Evolutionary conservation across 371 early-diverging fungal species (phyloP), one percentile per base, ranked within the genome.

Genomic region (Rhizopus delemar): DNA sequence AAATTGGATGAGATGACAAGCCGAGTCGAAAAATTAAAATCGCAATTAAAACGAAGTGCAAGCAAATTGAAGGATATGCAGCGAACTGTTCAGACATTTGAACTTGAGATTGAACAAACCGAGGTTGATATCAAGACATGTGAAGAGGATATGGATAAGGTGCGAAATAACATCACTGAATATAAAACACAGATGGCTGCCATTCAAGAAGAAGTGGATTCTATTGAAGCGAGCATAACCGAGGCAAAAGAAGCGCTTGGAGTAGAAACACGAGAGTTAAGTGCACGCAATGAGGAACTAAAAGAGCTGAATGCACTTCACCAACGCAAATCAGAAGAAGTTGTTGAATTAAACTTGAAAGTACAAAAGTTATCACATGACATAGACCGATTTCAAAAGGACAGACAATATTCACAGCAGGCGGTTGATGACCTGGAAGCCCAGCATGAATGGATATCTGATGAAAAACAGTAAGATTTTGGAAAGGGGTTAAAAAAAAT

Each of bases 371-470:
- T 87, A 5, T 62, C 64, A 2, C 88, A 87, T 58, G 92, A 94
- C 56, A 70, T 90, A 34, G 91, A 90, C 41, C 70, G 86, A 12
- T 80, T 85, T 46, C 72, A 85, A 41, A 81, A 83, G 22, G 93
- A 93, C 32, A 80, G 78, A 28, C 78, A 82, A 15, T 66, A 80
- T 11, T 74, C 91, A 1, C 61, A 76, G 43, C 79, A 78, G 16
- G 71, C 64, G 4, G 63, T 90, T 3, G 54, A 66, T 8, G 77
- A 83, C 4, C 63, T 94, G 43, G 82, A 85, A 69, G 71, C 67
- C 22, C 82, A 83, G 48, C 80, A 95, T 60, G 85, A 87, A 11
- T 97, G 98, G 98, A 94, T 97, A 50, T 62, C 60, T 7, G 94
- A 94, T 65, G 90, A 94, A 63, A 91, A 87, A 58, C 86, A 89